A percentile compares a stretch with the other conserved stretches of the same genome.
Conservation (phyloP, 2,329 filamentous ascomycete genomes). For the Mariannaea sp. region DNA sequence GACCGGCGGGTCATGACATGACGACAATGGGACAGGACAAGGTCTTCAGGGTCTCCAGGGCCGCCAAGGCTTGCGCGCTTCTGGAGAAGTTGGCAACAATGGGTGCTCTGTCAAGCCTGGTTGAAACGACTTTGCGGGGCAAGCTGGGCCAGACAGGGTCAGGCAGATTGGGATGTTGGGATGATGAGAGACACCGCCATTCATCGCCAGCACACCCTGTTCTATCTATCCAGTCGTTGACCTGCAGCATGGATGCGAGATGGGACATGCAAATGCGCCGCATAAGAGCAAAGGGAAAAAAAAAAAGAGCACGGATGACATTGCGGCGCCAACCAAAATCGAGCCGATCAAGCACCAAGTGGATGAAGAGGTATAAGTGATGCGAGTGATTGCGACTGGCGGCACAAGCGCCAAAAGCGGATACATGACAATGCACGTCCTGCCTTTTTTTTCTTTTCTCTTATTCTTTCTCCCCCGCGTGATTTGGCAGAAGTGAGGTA, state of each 20-base stretch:
- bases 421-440: slow-evolving; percentile 2
- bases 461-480: not conserved
- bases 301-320: slow-evolving; percentile 27
- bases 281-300: not conserved
- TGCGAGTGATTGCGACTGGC: slow-evolving; percentile 16
- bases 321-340: slow-evolving; percentile 18
- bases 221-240: too few relatives aligned
- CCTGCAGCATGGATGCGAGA: slow-evolving; percentile 25
- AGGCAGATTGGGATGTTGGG: slow-evolving; percentile 18
- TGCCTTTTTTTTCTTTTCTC: not conserved
- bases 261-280: slow-evolving; percentile 20
- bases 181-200: slow-evolving; percentile 33
- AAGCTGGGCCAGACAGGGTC: slow-evolving; percentile 4
- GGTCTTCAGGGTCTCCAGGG: not conserved
- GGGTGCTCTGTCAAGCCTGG: not conserved
- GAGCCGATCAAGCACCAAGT: slow-evolving; percentile 16
- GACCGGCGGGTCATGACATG: slow-evolving; percentile 30
- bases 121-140: slow-evolving; percentile 22
- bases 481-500: slow-evolving; percentile 1
- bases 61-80: not conserved
- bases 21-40: slow-evolving; percentile 17
- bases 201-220: slow-evolving; percentile 18
- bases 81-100: too few relatives aligned
- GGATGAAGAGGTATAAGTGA: slow-evolving; percentile 19
- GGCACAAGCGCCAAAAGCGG: slow-evolving; percentile 20